phyloP scores from a whole-genome alignment of 257 asterid genomes.

The Capsicum pubescens region DNA sequence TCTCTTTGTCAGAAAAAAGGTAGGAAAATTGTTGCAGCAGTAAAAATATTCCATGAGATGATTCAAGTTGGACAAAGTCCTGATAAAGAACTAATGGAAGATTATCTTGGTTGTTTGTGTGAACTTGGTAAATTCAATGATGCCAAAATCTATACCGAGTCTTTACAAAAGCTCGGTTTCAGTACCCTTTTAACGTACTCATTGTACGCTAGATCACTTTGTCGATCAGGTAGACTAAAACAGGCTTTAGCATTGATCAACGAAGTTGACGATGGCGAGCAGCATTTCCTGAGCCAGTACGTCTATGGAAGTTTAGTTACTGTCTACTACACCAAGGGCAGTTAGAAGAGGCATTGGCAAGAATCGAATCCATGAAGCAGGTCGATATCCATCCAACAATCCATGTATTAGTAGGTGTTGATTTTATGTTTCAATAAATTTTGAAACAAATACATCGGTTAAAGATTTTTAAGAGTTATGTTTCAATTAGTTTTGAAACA shows the following conservation, averaged over 20 bases:
- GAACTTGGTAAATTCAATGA: constrained; percentile 62
- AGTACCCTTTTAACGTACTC: constrained; percentile 65
- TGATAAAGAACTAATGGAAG: constrained; percentile 70
- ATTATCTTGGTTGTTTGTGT: constrained; percentile 68
- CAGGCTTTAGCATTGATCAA: constrained; percentile 61
- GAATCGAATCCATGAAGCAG: constrained; percentile 67
- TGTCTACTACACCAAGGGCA: constrained; percentile 59
- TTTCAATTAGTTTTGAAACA: too few relatives aligned
- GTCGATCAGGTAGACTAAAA: constrained; percentile 74
- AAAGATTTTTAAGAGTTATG: too few relatives aligned
- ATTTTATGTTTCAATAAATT: too few relatives aligned
- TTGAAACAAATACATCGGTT: too few relatives aligned
- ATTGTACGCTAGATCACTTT: constrained; percentile 69
- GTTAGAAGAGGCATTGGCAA: constrained; percentile 64
- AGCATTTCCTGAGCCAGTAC: constrained; percentile 54
- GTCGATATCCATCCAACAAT: constrained; percentile 60
- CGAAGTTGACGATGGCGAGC: constrained; percentile 60
- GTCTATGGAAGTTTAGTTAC: constrained; percentile 77
- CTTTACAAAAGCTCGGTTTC: constrained; percentile 61
- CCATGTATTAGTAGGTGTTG: too few relatives aligned
- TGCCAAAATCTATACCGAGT: constrained; percentile 61
- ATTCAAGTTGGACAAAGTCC: constrained; percentile 53
- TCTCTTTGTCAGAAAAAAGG: constrained; percentile 80
- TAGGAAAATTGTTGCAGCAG: constrained; percentile 72
- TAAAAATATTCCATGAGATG: constrained; percentile 66